A percentile compares a stretch with the other conserved stretches of the same genome.
These are phyloP conservation scores for Dioscorea cayenensis DNA, from an alignment of 116 monocot species.

Conservation along the genomic window DNA sequence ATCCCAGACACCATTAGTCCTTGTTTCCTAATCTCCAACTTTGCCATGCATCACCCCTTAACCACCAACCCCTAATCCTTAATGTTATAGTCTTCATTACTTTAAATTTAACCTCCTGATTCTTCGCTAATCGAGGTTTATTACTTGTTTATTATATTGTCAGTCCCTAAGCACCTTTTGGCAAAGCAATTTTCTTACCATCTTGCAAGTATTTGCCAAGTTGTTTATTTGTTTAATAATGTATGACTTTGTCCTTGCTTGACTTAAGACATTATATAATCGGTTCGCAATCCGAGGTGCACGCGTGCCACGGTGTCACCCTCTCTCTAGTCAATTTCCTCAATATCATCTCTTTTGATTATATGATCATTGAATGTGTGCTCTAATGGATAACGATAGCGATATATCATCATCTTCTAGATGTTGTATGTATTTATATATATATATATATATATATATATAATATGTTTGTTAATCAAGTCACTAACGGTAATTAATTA, in stretches of 20 bases:
- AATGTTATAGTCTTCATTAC: neutral
- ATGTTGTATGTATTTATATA: neutral
- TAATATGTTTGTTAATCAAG: neutral
- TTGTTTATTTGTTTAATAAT: neutral
- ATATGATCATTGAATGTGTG: too few species aligned
- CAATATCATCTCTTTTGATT: too few species aligned
- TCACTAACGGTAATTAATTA: neutral
- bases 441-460: too few species aligned
- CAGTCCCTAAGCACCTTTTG: neutral
- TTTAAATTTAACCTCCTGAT: neutral
- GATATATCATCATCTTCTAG: neutral
- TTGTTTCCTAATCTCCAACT: constrained; percentile 17
- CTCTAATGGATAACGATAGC: too few species aligned
- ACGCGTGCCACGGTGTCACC: neutral
- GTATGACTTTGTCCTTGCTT: neutral
- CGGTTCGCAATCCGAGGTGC: neutral
- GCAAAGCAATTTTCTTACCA: neutral
- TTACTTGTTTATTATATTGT: neutral
- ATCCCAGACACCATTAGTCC: constrained; percentile 12
- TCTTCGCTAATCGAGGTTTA: neutral
- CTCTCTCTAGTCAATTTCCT: neutral
- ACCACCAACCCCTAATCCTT: neutral
- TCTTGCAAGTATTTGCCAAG: neutral
- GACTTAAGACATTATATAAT: neutral
- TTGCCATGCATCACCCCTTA: neutral